Percentiles rank a stretch among this genome's conserved stretches.
These are phyloP conservation scores for Cordyceps fumosorosea DNA, from an alignment of 2,329 filamentous ascomycete species.

Conservation along the genomic window DNA sequence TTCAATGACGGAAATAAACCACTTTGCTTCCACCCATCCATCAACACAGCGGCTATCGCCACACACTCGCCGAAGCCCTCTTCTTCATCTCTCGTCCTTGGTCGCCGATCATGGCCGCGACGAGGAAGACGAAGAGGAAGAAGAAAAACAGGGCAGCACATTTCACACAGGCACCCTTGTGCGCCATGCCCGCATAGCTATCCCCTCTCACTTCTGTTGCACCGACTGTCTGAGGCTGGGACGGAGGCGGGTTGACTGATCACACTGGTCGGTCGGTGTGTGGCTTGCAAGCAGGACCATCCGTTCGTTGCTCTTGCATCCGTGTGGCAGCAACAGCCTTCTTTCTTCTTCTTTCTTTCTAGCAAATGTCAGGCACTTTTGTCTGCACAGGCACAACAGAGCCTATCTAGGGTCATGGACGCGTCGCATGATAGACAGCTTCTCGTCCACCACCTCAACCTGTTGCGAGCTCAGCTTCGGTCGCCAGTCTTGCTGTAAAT, in stretches of 20 bases:
- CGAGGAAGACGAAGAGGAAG: background rate
- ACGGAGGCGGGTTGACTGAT: background rate
- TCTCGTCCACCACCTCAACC: too few species aligned
- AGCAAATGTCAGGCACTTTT: too few species aligned
- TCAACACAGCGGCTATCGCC: too few species aligned
- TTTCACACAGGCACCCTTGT: background rate
- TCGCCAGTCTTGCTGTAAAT: too few species aligned
- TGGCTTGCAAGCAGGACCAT: background rate
- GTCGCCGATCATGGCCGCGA: background rate
- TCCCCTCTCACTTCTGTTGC: background rate
- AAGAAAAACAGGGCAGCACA: background rate
- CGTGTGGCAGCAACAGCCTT: too few species aligned
- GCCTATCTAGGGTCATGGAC: too few species aligned
- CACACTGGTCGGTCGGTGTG: background rate
- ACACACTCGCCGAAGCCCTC: too few species aligned
- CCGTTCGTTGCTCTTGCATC: background rate
- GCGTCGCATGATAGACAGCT: too few species aligned
- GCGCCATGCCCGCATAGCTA: background rate
- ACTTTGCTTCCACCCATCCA: background rate
- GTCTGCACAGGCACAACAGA: too few species aligned
- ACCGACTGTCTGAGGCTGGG: background rate
- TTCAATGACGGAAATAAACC: background rate
- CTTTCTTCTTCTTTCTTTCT: too few species aligned
- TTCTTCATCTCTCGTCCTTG: background rate
- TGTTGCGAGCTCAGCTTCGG: too few species aligned